Evolutionary conservation across 768 basidiomycete genomes (phyloP), one percentile per base, ranked within the genome.

Genomic region (Infundibulicybe gibba): DNA sequence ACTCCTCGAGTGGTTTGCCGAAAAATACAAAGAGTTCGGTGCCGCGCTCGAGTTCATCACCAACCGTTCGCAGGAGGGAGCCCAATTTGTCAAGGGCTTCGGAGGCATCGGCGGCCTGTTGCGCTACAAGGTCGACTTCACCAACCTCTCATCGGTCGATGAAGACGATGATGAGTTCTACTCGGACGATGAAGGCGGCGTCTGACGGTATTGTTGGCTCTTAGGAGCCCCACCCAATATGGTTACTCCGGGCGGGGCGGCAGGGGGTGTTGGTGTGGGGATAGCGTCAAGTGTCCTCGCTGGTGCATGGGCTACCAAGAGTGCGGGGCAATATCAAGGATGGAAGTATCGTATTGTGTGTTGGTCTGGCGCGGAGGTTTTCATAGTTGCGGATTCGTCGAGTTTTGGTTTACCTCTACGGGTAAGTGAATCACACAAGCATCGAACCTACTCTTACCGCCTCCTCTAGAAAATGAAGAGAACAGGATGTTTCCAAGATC

Each of bases 21-120:
- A 98, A 64, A 93, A 94, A 63, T 99, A 98, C 77, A 94, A 91
- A 65, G 92, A 95, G 35, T 98, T 97, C 61, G 97, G 95, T 51
- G 91, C 95, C 43, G 85, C 86, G 55, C 83, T 97, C 50, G 93
- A 94, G 71, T 97, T 98, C 62, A 85, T 98, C 38, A 95, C 94
- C 53, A 94, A 97, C 70, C 83, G 87, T 44, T 94, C 93, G 6
- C 95, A 97, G 64, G 95, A 99, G 64, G 95, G 95, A 30, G 90
- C 91, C 31, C 94, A 97, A 64, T 98, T 97, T 72, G 93, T 95
- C 58, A 95, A 94, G 65, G 95, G 95, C 35, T 98, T 99, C 58
- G 95, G 95, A 66, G 95, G 97, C 19, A 97, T 99, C 56, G 95
- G 97, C 21, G 95, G 94, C 25, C 74, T 97, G 50, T 71, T 97